Evolutionary conservation across 768 basidiomycete genomes (phyloP).

Genomic region (Infundibulicybe gibba): DNA sequence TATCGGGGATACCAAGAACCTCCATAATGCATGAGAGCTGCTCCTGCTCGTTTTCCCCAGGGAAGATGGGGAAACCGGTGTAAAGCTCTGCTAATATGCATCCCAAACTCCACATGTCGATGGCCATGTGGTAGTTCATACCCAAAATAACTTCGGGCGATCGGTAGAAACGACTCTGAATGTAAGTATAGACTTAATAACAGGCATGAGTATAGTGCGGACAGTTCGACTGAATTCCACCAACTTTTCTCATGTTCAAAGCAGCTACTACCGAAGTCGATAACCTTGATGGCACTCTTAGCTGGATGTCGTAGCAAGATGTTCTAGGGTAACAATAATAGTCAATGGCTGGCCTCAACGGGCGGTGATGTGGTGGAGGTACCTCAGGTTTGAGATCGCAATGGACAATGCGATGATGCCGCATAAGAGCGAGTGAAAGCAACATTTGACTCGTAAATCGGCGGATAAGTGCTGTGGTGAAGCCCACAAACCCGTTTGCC

Average conservation of each 20-base stretch:
- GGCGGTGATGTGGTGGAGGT: constrained; percentile 14
- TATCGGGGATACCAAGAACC: constrained; percentile 92
- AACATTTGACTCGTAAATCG: constrained; percentile 97
- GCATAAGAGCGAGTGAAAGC: constrained; percentile 85
- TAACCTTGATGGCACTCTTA: constrained; percentile 96
- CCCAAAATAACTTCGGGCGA: constrained; percentile 99
- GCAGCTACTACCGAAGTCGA: constrained; percentile 98
- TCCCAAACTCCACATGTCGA: constrained; percentile 99
- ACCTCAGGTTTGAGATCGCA: constrained; percentile 99
- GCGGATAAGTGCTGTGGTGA: constrained; percentile 91
- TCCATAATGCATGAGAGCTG: constrained; percentile 99
- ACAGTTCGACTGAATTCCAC: constrained; percentile 17
- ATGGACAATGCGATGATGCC: constrained; percentile 96
- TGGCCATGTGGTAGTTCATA: constrained; percentile 99
- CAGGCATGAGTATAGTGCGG: background rate
- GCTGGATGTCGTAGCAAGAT: constrained; percentile 91
- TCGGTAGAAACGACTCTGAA: constrained; percentile 99
- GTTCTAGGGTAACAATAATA: constrained; percentile 52
- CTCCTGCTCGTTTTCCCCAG: constrained; percentile 98
- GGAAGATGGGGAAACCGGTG: constrained; percentile 98
- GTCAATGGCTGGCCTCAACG: background rate
- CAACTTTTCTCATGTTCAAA: constrained; percentile 97
- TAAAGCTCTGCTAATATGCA: constrained; percentile 97
- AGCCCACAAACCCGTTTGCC: constrained; percentile 98
- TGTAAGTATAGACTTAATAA: constrained; percentile 91